phyloP scores from a whole-genome alignment of 495 filamentous ascomycete genomes.

The Penicillium flavigenum region DNA sequence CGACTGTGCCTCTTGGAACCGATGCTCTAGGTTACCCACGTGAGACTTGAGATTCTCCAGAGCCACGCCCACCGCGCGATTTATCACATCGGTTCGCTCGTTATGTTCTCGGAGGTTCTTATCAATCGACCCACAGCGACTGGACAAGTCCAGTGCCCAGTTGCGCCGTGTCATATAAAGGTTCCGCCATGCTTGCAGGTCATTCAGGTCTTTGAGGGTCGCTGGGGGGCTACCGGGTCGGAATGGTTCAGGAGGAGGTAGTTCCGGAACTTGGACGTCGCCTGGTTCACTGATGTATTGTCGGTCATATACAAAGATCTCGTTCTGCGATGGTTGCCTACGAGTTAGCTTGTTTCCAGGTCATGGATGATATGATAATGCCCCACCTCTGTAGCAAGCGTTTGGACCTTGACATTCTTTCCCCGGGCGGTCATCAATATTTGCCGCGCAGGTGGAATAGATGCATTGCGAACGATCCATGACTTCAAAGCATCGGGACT shows the following conservation, averaged over 20 bases:
- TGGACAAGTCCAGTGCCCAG: constrained; percentile 72
- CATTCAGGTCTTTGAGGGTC: constrained; percentile 67
- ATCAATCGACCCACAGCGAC: constrained; percentile 60
- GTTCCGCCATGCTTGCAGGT: constrained; percentile 77
- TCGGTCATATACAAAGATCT: constrained; percentile 85
- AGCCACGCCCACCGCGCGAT: constrained; percentile 71
- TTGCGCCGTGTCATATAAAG: constrained; percentile 69
- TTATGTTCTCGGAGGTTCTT: constrained; percentile 52
- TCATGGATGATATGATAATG: neutral
- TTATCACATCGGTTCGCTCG: constrained; percentile 67
- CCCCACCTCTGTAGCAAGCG: constrained; percentile 71
- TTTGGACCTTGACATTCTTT: constrained; percentile 73
- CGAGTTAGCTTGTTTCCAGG: constrained; percentile 4
- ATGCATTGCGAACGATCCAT: constrained; percentile 66
- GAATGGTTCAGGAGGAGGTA: constrained; percentile 59
- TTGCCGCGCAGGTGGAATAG: constrained; percentile 67
- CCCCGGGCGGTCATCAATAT: constrained; percentile 82
- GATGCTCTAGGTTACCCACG: constrained; percentile 69
- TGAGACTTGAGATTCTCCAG: constrained; percentile 79
- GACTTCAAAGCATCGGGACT: constrained; percentile 68
- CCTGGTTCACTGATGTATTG: constrained; percentile 52
- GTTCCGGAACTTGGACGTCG: constrained; percentile 51
- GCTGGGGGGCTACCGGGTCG: constrained; percentile 63
- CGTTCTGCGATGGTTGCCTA: constrained; percentile 55
- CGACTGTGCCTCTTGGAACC: constrained; percentile 66